Base-by-base conservation (phyloP, 306 rosid genomes). In the Castanea sativa region DNA sequence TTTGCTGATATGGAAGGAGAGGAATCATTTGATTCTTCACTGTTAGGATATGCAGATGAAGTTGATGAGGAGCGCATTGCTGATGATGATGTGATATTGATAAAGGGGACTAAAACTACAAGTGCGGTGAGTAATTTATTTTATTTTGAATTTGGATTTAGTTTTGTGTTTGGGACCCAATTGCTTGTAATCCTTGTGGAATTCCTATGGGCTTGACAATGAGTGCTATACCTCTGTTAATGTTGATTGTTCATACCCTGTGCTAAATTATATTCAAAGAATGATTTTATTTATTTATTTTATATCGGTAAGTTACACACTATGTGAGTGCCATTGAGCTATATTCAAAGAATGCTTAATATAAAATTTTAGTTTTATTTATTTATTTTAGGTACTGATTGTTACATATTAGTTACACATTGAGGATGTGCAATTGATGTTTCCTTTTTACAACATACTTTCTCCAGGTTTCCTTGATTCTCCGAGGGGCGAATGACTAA, bases 1-100 rank as follows among this genome's bases (percentile, higher is more conserved):
- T 95, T 95, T 81, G 99, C 98, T 86, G 99, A 95, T 79, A 95
- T 95, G 98, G 99, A 95, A 85, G 99, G 99, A 59, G 99, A 95
- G 80, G 99, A 95, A 89, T 93, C 99, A 30, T 95, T 95, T 76
- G 99, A 95, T 63, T 73, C 99, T 55, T 89, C 99, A 12, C 78
- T 95, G 87, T 97, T 95, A 83, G 99, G 98, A 87, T 65, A 25
- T 80, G 99, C 99, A 7, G 99, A 91, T 15, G 98, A 95, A 90
- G 99, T 95, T 83, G 98, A 93, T 52, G 99, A 93, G 90, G 99
- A 95, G 88, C 91, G 96, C 49, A 76, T 93, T 85, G 55, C 98
- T 80, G 98, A 93, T 84, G 99, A 95, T 73, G 96, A 94, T 55
- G 96, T 95, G 15, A 57, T 91, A 67, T 69, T 95, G 97, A 91